Evolutionary conservation across 1,139 yeast genomes (phyloP).

Genomic region (Arxiozyma slooffiae): DNA sequence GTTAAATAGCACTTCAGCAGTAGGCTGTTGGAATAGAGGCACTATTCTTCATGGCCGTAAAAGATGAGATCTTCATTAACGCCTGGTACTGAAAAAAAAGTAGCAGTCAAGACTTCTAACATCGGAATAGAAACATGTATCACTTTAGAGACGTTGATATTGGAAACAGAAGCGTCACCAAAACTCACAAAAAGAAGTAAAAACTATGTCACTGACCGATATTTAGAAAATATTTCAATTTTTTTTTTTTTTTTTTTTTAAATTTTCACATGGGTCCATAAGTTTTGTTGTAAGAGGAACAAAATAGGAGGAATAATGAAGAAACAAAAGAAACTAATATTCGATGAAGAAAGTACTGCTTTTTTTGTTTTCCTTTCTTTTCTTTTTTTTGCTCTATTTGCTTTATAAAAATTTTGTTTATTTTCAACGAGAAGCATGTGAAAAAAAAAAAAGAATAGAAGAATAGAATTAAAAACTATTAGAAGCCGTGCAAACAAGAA

Average conservation of each 20-base stretch:
- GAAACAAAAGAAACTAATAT: too few species aligned
- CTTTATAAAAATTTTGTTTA: too few species aligned
- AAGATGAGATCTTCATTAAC: constrained; percentile 16
- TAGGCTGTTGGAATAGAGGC: constrained; percentile 18
- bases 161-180: constrained; percentile 28
- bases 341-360: too few species aligned
- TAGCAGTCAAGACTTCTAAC: constrained; percentile 22
- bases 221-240: too few species aligned
- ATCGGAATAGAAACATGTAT: constrained; percentile 25
- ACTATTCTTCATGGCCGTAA: constrained; percentile 13
- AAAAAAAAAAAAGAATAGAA: too few species aligned
- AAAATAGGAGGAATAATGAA: too few species aligned
- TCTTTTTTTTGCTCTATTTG: not conserved
- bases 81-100: constrained; percentile 20
- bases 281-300: too few species aligned
- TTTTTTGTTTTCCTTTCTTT: too few species aligned
- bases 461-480: too few species aligned
- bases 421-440: not conserved
- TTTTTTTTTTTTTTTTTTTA: too few species aligned
- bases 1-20: constrained; percentile 2
- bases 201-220: not conserved
- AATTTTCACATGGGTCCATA: not conserved
- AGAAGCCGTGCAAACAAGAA: not conserved
- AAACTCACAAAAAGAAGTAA: constrained; percentile 6
- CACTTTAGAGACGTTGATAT: constrained; percentile 29